A percentile compares a stretch with the other conserved stretches of the same genome.
These are phyloP conservation scores for Pisolithus tinctorius DNA, from an alignment of 768 basidiomycete species.

Conservation along the genomic window DNA sequence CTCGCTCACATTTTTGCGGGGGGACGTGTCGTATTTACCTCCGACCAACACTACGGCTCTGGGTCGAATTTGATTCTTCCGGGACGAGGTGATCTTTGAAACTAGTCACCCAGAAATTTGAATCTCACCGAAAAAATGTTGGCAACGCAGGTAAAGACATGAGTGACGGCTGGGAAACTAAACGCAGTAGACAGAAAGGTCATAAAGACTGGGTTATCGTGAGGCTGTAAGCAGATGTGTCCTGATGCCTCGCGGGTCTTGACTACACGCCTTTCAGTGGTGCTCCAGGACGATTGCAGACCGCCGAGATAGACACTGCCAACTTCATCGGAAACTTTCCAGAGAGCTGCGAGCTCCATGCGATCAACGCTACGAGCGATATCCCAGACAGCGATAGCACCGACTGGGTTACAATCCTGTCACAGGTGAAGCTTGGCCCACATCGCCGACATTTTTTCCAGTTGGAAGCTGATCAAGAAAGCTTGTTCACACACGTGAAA, in stretches of 20 bases:
- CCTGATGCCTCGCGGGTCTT: neutral
- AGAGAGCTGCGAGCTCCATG: conserved; percentile 77
- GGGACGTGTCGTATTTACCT: conserved; percentile 75
- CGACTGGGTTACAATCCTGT: conserved; percentile 69
- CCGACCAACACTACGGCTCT: conserved; percentile 93
- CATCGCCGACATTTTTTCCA: conserved; percentile 88
- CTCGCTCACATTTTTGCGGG: conserved; percentile 88
- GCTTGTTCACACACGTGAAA: conserved; percentile 73
- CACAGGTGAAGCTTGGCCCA: conserved; percentile 76
- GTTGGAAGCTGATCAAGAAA: conserved; percentile 54
- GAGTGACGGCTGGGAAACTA: conserved; percentile 99
- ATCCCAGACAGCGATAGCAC: conserved; percentile 33
- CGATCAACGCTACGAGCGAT: conserved; percentile 29
- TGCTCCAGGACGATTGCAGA: conserved; percentile 62
- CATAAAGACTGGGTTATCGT: conserved; percentile 92
- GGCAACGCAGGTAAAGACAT: conserved; percentile 64
- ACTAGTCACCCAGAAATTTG: neutral
- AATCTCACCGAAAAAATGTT: neutral
- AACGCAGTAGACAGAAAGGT: conserved; percentile 68
- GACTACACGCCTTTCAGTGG: conserved; percentile 42
- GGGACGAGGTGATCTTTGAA: conserved; percentile 55
- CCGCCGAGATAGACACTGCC: conserved; percentile 86
- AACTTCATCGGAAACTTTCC: conserved; percentile 98
- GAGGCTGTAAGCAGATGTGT: conserved; percentile 56
- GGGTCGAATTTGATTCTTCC: conserved; percentile 89